These are phyloP conservation scores for Zymoseptoria passerinii DNA, from an alignment of 2,329 filamentous ascomycete genomes.

Conservation along the genomic window DNA sequence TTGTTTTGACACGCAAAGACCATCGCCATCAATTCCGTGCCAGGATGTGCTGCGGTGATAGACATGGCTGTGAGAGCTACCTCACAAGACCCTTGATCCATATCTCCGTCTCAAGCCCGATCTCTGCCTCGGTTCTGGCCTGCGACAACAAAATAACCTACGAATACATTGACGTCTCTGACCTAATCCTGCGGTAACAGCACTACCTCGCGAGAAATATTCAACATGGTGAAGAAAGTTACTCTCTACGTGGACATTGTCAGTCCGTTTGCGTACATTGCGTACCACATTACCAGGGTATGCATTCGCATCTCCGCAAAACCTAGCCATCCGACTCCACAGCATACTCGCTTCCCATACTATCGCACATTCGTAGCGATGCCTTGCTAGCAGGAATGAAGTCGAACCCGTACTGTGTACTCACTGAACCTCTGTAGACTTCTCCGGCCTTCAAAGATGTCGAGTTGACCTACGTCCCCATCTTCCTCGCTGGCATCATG, in stretches of 20 bases:
- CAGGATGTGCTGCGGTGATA: too few species aligned
- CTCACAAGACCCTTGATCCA: not conserved
- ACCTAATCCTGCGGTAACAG: not conserved
- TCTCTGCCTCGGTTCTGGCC: not conserved
- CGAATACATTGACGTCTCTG: not conserved
- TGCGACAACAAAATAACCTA: not conserved
- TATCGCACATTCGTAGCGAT: not conserved
- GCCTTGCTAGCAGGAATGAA: not conserved
- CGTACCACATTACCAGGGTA: conserved; percentile 49
- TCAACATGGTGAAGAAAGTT: conserved; percentile 31
- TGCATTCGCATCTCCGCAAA: conserved; percentile 17
- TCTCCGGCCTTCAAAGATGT: conserved; percentile 48
- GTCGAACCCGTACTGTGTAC: not conserved
- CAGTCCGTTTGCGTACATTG: conserved; percentile 53
- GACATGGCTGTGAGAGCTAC: too few species aligned
- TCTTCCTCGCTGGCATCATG: conserved; percentile 54
- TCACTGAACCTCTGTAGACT: conserved; percentile 35
- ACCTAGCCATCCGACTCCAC: too few species aligned
- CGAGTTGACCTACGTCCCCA: conserved; percentile 49
- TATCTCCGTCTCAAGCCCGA: not conserved
- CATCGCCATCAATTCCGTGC: too few species aligned
- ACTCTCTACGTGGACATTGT: conserved; percentile 53
- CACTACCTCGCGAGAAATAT: not conserved
- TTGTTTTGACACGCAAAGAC: too few species aligned
- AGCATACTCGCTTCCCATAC: not conserved